Conservation (phyloP, 305 asterid species). For the Andrographis paniculata region DNA sequence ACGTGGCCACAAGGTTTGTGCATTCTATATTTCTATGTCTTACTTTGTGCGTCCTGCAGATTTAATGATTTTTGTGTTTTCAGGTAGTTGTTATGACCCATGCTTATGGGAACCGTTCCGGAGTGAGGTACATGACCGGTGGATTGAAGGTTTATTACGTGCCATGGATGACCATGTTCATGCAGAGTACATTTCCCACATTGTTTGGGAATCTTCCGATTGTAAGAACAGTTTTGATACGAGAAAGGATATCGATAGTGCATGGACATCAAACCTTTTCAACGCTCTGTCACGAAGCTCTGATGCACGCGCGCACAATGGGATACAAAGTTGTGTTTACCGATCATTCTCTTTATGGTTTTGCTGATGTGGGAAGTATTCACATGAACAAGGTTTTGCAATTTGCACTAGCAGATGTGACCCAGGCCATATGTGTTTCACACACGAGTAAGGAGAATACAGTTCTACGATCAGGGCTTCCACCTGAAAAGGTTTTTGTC, state of each 20-base stretch:
- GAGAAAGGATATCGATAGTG: constrained; percentile 81
- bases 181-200: constrained; percentile 94
- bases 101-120: constrained; percentile 80
- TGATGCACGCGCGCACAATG: constrained; percentile 97
- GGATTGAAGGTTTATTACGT: constrained; percentile 89
- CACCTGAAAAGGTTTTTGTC: constrained; percentile 92
- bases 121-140: constrained; percentile 90
- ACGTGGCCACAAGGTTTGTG: constrained; percentile 86
- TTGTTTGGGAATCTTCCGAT: constrained; percentile 87
- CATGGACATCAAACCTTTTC: constrained; percentile 98
- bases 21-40: neutral
- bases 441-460: constrained; percentile 95
- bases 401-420: constrained; percentile 91
- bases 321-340: constrained; percentile 94
- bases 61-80: neutral
- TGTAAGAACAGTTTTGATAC: constrained; percentile 68
- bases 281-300: constrained; percentile 89
- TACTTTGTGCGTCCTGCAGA: too few species aligned
- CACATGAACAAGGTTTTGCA: constrained; percentile 98
- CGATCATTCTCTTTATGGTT: constrained; percentile 97
- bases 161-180: constrained; percentile 82
- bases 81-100: constrained; percentile 95
- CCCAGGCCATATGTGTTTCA: constrained; percentile 95
- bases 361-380: constrained; percentile 92
- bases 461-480: constrained; percentile 85